Percentiles rank a stretch among this genome's conserved stretches.
Evolutionary conservation across 805 yeast species (phyloP).

Genomic region (Zygosaccharomyces gambellarensis): DNA sequence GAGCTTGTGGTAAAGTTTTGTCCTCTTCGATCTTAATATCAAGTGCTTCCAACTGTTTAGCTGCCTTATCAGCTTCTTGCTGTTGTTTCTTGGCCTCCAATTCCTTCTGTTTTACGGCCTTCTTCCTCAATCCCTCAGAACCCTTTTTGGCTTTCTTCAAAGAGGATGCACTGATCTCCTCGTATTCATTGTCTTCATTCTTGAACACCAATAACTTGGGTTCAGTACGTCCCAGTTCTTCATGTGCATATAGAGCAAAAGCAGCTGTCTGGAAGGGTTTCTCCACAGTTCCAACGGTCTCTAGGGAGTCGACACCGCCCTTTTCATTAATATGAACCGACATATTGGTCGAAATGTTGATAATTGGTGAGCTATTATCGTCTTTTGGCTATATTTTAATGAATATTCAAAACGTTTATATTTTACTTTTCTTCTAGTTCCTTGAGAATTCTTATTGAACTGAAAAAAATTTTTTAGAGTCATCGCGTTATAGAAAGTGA

Average conservation of each 20-base stretch:
- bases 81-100: conserved; percentile 47
- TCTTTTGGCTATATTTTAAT: background rate
- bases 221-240: conserved; percentile 37
- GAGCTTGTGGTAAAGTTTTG: conserved; percentile 62
- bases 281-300: conserved; percentile 58
- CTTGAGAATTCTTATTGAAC: background rate
- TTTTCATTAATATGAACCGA: conserved; percentile 67
- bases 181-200: conserved; percentile 43
- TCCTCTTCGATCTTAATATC: conserved; percentile 73
- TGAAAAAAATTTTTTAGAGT: conserved; percentile 3
- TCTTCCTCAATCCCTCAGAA: conserved; percentile 83
- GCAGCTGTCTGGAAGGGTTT: conserved; percentile 81
- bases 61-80: conserved; percentile 66
- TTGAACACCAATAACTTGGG: conserved; percentile 52
- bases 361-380: background rate
- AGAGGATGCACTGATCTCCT: conserved; percentile 83
- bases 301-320: conserved; percentile 59
- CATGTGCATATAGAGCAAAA: conserved; percentile 52
- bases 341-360: conserved; percentile 10
- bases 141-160: conserved; percentile 96
- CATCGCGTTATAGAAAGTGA: conserved; percentile 2
- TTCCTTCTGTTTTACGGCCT: conserved; percentile 49
- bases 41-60: conserved; percentile 72
- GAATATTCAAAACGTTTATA: background rate
- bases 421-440: background rate